These are phyloP conservation scores for Colletotrichum abscissum DNA, from an alignment of 2,329 filamentous ascomycete species.

Conservation along the genomic window DNA sequence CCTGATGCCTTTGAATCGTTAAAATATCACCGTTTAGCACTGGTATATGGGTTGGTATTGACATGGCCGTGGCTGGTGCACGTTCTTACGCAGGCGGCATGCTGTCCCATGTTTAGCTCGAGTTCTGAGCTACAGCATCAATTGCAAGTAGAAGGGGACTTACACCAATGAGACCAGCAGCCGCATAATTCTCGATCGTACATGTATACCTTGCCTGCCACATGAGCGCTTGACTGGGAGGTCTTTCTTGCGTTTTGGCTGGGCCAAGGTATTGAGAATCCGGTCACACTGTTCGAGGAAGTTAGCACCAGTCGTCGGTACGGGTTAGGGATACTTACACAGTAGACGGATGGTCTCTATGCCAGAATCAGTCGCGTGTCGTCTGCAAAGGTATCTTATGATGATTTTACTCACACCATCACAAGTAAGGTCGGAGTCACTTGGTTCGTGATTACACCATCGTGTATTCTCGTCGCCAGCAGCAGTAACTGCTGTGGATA, in stretches of 20 bases:
- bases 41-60: fast-evolving
- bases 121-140: neutral
- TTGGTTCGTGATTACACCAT: too few species aligned
- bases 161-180: neutral
- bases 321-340: too few species aligned
- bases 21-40: neutral
- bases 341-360: too few species aligned
- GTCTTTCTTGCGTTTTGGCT: neutral
- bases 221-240: neutral
- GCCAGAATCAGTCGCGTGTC: too few species aligned
- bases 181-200: neutral
- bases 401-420: too few species aligned
- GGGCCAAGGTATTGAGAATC: neutral
- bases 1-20: neutral
- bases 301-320: neutral
- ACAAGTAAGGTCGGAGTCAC: too few species aligned
- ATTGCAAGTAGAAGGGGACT: neutral
- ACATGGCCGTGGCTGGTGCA: neutral
- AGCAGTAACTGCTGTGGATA: too few species aligned
- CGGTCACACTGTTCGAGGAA: neutral
- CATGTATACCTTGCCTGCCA: neutral
- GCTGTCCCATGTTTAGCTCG: neutral
- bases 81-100: neutral
- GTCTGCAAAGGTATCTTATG: too few species aligned
- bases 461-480: too few species aligned